Base-by-base conservation (phyloP, 805 yeast species). In the Candida glaebosa region DNA sequence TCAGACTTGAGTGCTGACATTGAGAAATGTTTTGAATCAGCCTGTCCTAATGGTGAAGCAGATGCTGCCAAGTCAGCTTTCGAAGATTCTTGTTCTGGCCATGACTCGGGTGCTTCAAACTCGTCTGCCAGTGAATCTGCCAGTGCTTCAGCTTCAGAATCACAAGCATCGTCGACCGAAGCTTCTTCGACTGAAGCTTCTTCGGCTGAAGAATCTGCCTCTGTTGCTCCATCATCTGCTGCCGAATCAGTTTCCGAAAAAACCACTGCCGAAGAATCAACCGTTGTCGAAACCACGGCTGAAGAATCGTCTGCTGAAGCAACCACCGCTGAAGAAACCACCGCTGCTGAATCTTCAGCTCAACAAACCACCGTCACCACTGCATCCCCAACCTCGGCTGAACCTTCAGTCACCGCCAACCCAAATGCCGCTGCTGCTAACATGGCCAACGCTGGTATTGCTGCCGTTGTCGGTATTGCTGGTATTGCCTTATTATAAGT, bases 31-130 rank as follows among this genome's bases (percentile, higher is more conserved):
- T 71, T 89, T 65, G 66, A 74, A 42, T 58, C 71, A 44, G 75
- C 69, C 46, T 89, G 97, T 71, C 90, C 95, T 52, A 63, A 72
- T 53, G 84, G 74, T 48, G 63, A 70, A 34, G 71, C 80, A 31
- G 77, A 65, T 38, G 58, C 70, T 40, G 96, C 96, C 46, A 68
- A 67, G 54, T 46, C 72, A 24, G 74, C 81, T 16, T 85, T 87
- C 61, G 57, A 76, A 56, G 48, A 61, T 44, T 53, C 79, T 16
- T 84, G 90, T 65, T 44, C 60, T 8, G 73, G 68, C 46, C 71
- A 66, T 50, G 55, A 54, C 17, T 37, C 55, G 31, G 39, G 60
- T 10, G 42, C 55, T 18, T 42, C 67, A 5, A 43, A 65, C 5
- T 48, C 73, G 12, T 47, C 69, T 9, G 38, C 56, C 5, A 19